Evolutionary conservation across 345 rosid species (phyloP), one percentile per base, ranked within the genome.

Genomic region (Syzygium aromaticum): DNA sequence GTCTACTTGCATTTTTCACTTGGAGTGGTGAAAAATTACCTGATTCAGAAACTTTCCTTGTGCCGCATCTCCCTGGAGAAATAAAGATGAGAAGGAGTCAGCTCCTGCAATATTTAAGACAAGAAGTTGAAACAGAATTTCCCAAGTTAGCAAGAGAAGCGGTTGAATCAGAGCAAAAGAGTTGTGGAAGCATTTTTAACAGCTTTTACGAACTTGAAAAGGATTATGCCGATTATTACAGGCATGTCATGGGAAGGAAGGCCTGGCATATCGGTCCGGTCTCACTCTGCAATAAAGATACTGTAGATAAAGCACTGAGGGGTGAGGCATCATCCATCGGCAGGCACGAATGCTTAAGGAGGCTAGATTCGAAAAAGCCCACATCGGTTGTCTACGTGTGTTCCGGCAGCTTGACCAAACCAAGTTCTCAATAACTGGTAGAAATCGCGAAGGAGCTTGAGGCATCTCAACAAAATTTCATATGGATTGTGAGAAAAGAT

Each of bases 191-290:
- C 57, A 46, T 91, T 57, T 87, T 92, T 59, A 94, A 94, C 86
- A 93, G 96, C 51, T 92, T 93, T 87, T 93, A 92, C 46, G 95
- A 94, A 84, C 91, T 93, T 3, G 93, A 93, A 54, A 87, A 88
- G 1, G 85, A 53, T 77, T 94, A 93, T 54, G 93, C 89, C 11
- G 92, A 94, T 88, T 83, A 89, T 88, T 90, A 52, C 89, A 87
- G 91, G 87, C 88, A 91, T 2, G 87, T 56, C 40, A 19, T 88
- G 59, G 93, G 93, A 16, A 89, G 85, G 46, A 92, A 82, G 78
- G 90, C 93, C 51, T 94, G 96, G 96, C 91, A 88, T 54, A 52
- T 94, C 2, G 94, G 95, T n/a, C 94, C 94, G 0, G 80, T 91
- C 14, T 89, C 92, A 0, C 82, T 92, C 1, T 91, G 90, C 85